Percentiles rank a stretch among this genome's conserved stretches.
These are phyloP conservation scores for Suillus spraguei DNA, from an alignment of 768 basidiomycete species.

Conservation along the genomic window DNA sequence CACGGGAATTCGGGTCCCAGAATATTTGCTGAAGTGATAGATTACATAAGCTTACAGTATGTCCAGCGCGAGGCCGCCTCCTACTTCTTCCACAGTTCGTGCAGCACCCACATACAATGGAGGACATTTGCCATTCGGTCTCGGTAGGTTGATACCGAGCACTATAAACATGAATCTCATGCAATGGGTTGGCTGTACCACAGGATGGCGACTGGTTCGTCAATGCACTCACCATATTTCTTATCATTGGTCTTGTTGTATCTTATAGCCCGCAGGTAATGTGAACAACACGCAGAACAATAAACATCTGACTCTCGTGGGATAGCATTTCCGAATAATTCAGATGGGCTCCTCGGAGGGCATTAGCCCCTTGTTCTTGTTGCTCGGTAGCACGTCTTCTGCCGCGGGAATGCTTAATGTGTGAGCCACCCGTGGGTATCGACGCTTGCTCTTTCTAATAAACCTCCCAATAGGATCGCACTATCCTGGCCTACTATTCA, in stretches of 20 bases:
- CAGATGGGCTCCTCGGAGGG: conserved; percentile 79
- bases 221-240: conserved; percentile 55
- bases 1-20: not conserved
- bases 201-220: conserved; percentile 78
- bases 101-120: not conserved
- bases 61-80: not conserved
- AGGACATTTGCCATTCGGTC: not conserved
- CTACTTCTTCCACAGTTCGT: not conserved
- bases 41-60: not conserved
- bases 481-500: conserved; percentile 82
- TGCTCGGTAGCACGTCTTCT: conserved; percentile 85
- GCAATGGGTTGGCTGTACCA: not conserved
- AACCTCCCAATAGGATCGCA: conserved; percentile 57
- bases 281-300: not conserved
- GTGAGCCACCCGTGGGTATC: conserved; percentile 38
- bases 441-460: not conserved
- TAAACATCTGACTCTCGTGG: not conserved
- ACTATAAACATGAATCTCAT: not conserved
- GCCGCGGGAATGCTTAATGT: conserved; percentile 87
- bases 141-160: not conserved
- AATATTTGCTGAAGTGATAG: not conserved
- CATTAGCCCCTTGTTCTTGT: conserved; percentile 87
- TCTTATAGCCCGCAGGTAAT: conserved; percentile 85
- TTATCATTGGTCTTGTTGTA: conserved; percentile 74
- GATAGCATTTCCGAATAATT: conserved; percentile 81